Evolutionary conservation across 805 yeast species (phyloP).

Genomic region (Starmerella roubikii): DNA sequence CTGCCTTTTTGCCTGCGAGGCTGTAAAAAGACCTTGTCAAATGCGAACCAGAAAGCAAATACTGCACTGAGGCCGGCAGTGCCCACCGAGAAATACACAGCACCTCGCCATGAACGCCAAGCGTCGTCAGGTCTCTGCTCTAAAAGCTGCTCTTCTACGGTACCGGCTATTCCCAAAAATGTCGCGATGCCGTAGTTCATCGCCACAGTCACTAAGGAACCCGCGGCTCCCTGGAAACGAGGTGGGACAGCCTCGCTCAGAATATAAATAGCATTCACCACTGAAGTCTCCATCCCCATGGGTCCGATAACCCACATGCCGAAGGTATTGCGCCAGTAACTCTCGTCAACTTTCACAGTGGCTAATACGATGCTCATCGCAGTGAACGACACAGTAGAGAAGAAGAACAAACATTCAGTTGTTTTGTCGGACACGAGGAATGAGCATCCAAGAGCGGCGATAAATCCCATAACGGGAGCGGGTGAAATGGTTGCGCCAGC

Average conservation of each 20-base stretch:
- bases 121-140: conserved; percentile 20
- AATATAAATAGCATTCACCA: conserved; percentile 57
- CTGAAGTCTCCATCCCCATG: conserved; percentile 67
- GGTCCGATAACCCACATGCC: conserved; percentile 42
- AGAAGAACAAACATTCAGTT: conserved; percentile 38
- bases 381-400: conserved; percentile 41
- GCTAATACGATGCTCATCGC: conserved; percentile 42
- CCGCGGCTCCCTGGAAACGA: conserved; percentile 63
- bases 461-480: conserved; percentile 38
- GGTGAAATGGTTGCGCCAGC: conserved; percentile 36
- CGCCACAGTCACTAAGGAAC: conserved; percentile 54
- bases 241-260: conserved; percentile 46
- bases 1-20: too few species aligned
- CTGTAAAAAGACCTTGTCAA: too few species aligned
- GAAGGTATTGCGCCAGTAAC: conserved; percentile 45
- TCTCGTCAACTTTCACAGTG: conserved; percentile 43
- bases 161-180: conserved; percentile 53
- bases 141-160: conserved; percentile 38
- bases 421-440: conserved; percentile 33
- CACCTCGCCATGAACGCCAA: conserved; percentile 40
- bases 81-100: conserved; percentile 49
- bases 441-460: conserved; percentile 44
- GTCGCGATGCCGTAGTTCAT: conserved; percentile 58
- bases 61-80: conserved; percentile 38
- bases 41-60: too few species aligned